Base-by-base conservation (phyloP, 23 red algal species). In the Gracilaria vermiculophylla region DNA sequence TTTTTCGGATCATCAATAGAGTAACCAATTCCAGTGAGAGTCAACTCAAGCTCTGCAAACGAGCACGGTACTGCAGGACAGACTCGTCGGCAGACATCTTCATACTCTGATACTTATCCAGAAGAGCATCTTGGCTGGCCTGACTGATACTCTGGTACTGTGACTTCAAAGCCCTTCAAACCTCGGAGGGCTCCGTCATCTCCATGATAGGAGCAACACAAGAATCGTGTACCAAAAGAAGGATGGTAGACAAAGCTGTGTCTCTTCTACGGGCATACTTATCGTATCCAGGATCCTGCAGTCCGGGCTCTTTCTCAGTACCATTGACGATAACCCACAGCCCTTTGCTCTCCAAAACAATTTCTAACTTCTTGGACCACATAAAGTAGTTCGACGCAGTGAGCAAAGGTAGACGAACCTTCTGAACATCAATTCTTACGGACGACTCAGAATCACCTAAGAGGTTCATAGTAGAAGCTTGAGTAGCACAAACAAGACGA, bases 171-270 rank as follows among this genome's bases (percentile, higher is more conserved):
- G 9, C 35, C 15, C 48, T 27, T 29, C 84, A 88, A n/a, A n/a
- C n/a, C n/a, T n/a, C n/a, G n/a, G n/a, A n/a, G n/a, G 2, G 69
- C 16, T 88, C 70, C 15, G 25, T 11, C 35, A 69, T 49, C 6
- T 78, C 69, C 34, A 76, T 15, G 0, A 88, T 54, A 28, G 69
- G 66, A 25, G 84, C 43, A 42, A 72, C 69, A 61, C 70, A 88
- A 43, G 80, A 83, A 47, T 67, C 56, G 34, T 83, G 17, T 3
- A 83, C 43, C 27, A 51, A 65, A 1, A 83, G 5, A 0, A 83
- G 45, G 9, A 83, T 44, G 7, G 61, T 67, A 6, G 57, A 64
- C 20, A 83, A 44, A 24, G 35, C 57, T 1, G 36, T 35, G 14
- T 83, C 80, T n/a, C n/a, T n/a, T n/a, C n/a, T n/a, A n/a, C n/a